Base-by-base conservation (phyloP, 768 basidiomycete species). In the Kwoniella europaea region DNA sequence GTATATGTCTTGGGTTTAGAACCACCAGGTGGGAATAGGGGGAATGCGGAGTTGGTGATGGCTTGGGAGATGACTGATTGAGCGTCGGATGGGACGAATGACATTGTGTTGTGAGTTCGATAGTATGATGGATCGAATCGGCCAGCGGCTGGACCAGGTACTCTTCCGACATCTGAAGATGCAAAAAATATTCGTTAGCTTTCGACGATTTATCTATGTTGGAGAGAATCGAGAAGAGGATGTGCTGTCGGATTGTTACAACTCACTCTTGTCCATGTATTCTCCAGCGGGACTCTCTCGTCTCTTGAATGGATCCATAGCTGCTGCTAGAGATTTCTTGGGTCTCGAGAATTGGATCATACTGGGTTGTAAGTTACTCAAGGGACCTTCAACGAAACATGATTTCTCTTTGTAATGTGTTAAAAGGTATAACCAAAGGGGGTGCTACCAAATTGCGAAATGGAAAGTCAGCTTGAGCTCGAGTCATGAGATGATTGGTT, bases 321-420 rank as follows among this genome's bases (percentile, higher is more conserved):
- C 91, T 83, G 94, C 94, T 74, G 87, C 88, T 50, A 95, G 88
- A 4, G 93, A 88, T 65, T 94, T 91, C 68, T 94, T 89, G 42
- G 97, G 97, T 85, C 97, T 95, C 88, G 93, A 94, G 87, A 99
- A 98, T 82, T 98, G 97, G 71, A 99, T 99, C 95, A 99, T 96
- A 85, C 94, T 96, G 6, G 93, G 87, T 82, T 98, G 97, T 44
- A 99, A 86, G 85, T 99, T 98, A 84, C 89, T 98, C 57, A 99
- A 86, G 2, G 97, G 93, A 1, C 97, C 97, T 82, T 99, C 97
- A 35, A 99, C 97, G 64, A 99, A 90, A 77, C 89, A 91, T 64
- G 86, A 89, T 83, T 91, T 93, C 85, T 98, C 97, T 86, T 98
- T 98, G 89, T 96, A 99, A 82, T 99, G 97, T 1, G 94, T 98